Percentiles rank a stretch among this genome's conserved stretches.
phyloP scores from a whole-genome alignment of 1,284 basidiomycete genomes.

The Polyporus tsugae region DNA sequence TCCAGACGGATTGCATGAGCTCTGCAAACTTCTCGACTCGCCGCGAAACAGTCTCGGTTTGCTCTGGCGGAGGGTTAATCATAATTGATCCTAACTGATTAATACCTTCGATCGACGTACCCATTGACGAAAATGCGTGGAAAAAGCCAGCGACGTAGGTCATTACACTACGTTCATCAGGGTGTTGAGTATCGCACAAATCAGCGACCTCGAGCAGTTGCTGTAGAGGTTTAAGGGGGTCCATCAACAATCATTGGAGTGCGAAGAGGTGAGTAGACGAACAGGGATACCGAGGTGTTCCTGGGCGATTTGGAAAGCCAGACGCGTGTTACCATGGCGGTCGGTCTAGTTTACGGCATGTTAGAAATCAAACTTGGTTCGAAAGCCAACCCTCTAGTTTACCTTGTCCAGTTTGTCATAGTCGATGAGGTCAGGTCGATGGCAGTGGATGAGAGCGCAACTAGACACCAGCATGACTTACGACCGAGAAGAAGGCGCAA shows the following conservation, averaged over 20 bases:
- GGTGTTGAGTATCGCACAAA: slow-evolving; percentile 87
- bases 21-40: slow-evolving; percentile 97
- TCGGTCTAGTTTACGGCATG: slow-evolving; percentile 58
- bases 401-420: slow-evolving; percentile 88
- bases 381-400: slow-evolving; percentile 11
- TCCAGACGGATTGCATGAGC: slow-evolving; percentile 90
- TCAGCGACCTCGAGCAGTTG: slow-evolving; percentile 97
- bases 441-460: slow-evolving; percentile 96
- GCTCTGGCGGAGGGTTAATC: slow-evolving; percentile 61
- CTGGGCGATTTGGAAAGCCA: slow-evolving; percentile 89
- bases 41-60: slow-evolving; percentile 93
- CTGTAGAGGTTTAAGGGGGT: slow-evolving; percentile 47
- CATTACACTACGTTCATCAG: slow-evolving; percentile 97
- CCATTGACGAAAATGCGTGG: slow-evolving; percentile 98
- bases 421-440: slow-evolving; percentile 94
- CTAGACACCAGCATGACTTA: slow-evolving; percentile 50
- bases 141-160: slow-evolving; percentile 97
- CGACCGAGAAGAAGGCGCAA: background rate
- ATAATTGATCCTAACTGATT: background rate
- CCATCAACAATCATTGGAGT: slow-evolving; percentile 14
- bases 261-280: slow-evolving; percentile 41
- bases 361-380: background rate
- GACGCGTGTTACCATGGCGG: slow-evolving; percentile 80
- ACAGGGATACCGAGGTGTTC: slow-evolving; percentile 91
- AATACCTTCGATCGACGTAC: slow-evolving; percentile 52